Evolutionary conservation across 805 yeast species (phyloP), one percentile per base, ranked within the genome.

Genomic region (Schwanniomyces occidentalis): DNA sequence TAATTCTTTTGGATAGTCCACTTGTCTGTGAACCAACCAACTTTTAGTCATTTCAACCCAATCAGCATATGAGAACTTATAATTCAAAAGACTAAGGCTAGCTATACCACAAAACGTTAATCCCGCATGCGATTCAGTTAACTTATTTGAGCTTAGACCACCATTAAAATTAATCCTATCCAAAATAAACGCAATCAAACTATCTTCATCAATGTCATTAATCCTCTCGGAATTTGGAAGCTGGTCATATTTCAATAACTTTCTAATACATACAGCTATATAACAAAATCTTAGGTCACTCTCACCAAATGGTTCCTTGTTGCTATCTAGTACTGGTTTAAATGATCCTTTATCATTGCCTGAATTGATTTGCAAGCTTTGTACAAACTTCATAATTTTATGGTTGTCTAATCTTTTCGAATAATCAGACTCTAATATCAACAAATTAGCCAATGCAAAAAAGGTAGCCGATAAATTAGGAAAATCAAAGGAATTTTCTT

Each of bases 71-170:
- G 35, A 37, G 24, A 61, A 48, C 24, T 57, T 51, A 34, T 46
- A 52, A 12, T 49, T 55, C 15, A 64, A 38, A 26, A 85, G 45
- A 21, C 55, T 50, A 37, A 88, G 64, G 1, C 85, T 57, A 0
- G 84, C 83, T 16, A 90, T 48, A 0, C 85, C 96, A 61, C 97
- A 90, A 51, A 78, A 91, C 0, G 95, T 84, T 40, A 85, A 70
- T 0, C 98, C 99, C 6, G 88, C 80, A 60, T 91, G 97, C 2
- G 89, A 69, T 56, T 91, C 99, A 9, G 67, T 60, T 24, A 53
- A 51, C 4, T 63, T 56, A 6, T 41, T 28, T 16, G 74, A 72
- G 4, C 90, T 84, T 29, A 86, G 58, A 0, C 96, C 97, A 2
- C 97, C 97, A 48, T 75, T 79, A 45, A 58, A 71, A 35, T 51